Evolutionary conservation across 2,329 filamentous ascomycete species (phyloP), one percentile per base, ranked within the genome.

Genomic region (Aaosphaeria arxii): DNA sequence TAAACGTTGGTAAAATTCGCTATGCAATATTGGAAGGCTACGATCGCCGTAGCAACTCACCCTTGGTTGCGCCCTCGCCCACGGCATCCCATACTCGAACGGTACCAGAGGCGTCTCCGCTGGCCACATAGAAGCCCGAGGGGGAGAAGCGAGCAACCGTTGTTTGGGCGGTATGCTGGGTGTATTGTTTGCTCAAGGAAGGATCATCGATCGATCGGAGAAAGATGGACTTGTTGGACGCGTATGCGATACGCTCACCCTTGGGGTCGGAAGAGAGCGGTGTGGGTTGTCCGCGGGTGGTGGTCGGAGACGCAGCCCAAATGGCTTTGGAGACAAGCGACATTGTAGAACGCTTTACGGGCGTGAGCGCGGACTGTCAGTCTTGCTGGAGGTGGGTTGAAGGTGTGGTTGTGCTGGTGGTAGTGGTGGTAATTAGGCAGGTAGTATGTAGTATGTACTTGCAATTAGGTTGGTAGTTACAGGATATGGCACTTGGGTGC

Each of bases 201-300:
- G 92, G 92, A 68, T 94, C 77, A 75, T 99, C 92, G 75, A 99
- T 96, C 54, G 86, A 91, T 60, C 94, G 90, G 42, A 99, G 80
- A 74, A 96, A 97, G 73, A 99, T 86, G 53, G 92, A 97, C 78
- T 97, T 97, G 66, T 90, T 91, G 45, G 91, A 92, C 90, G 92
- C 90, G 72, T 99, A 99, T 50, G 90, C 88, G 74, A 99, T 86
- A 57, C 89, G 84, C 74, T 96, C 87, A 57, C 94, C 92, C 72
- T 95, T 96, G 54, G 86, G 74, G 71, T 97, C 92, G 40, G 85
- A 82, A 35, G 90, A 95, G 43, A 99, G 85, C 66, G 89, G 89
- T 9, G 92, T 96, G 50, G 92, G 87, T 69, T 91, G 87, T 50
- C 91, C 92, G 57, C 94, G 84, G 48, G 83, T 84, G 30, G 92